Evolutionary conservation across 1,284 basidiomycete genomes (phyloP).

Genomic region (Pseudomicrostroma phylloplanum): DNA sequence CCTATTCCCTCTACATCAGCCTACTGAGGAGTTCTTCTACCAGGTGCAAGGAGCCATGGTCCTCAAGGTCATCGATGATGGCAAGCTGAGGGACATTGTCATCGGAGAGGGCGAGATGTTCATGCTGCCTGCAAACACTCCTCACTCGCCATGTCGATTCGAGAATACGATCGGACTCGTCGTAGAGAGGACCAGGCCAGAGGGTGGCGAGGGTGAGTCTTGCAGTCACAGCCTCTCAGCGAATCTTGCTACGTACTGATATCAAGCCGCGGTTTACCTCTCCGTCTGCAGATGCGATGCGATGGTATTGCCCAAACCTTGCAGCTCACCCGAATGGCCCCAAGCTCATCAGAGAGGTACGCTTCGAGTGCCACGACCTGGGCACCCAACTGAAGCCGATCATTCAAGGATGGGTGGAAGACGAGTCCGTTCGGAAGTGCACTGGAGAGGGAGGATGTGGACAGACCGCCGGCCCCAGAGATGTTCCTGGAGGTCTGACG

Average conservation of each 20-base stretch:
- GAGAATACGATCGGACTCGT: conserved; percentile 90
- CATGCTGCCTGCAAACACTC: conserved; percentile 79
- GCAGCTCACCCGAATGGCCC: conserved; percentile 61
- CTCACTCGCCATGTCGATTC: conserved; percentile 88
- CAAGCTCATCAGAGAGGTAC: conserved; percentile 75
- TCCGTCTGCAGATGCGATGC: conserved; percentile 65
- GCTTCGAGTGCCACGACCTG: conserved; percentile 82
- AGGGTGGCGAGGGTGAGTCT: conserved; percentile 16
- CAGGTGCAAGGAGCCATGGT: conserved; percentile 62
- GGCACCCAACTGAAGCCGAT: conserved; percentile 89
- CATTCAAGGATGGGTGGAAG: conserved; percentile 55
- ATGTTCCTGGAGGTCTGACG: not conserved
- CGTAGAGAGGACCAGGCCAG: conserved; percentile 78
- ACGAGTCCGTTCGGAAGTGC: conserved; percentile 33
- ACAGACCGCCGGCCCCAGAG: not conserved
- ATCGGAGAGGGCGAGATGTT: conserved; percentile 97
- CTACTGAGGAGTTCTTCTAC: conserved; percentile 49
- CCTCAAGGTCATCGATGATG: conserved; percentile 76
- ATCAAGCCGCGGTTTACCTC: not conserved
- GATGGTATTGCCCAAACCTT: conserved; percentile 82
- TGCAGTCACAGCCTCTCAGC: too few relatives aligned
- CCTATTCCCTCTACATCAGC: conserved; percentile 13
- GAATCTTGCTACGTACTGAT: too few relatives aligned
- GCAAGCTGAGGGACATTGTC: conserved; percentile 74
- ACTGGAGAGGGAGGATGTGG: not conserved